Evolutionary conservation across 768 basidiomycete species (phyloP).

Genomic region (Boletus huronensis): DNA sequence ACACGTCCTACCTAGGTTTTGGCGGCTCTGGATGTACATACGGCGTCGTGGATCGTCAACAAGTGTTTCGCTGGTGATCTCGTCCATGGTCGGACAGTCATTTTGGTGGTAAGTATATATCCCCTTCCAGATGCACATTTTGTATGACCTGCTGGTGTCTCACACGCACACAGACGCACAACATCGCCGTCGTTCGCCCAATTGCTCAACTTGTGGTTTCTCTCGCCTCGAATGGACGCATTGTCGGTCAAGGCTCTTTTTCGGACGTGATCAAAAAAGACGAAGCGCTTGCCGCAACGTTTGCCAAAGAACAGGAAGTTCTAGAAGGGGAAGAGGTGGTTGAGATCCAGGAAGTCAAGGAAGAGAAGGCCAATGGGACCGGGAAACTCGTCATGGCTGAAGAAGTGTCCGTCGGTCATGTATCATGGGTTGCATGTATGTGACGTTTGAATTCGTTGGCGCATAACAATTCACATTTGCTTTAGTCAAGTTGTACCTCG

Average conservation of each 20-base stretch:
- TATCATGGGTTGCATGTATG: constrained; percentile 1
- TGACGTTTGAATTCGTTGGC: background rate
- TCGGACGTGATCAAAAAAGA: background rate
- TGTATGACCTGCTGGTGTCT: too few relatives aligned
- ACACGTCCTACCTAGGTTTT: background rate
- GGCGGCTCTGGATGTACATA: constrained; percentile 1
- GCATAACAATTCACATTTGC: background rate
- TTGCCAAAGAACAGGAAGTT: background rate
- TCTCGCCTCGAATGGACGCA: background rate
- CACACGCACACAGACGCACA: background rate
- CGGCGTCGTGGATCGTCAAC: constrained; percentile 1
- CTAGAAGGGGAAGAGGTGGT: background rate
- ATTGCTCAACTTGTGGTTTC: background rate
- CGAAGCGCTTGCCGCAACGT: background rate
- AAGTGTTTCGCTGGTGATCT: background rate
- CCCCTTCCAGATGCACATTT: too few relatives aligned
- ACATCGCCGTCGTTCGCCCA: background rate
- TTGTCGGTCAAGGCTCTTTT: background rate
- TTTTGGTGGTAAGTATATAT: constrained; percentile 3
- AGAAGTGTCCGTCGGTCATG: background rate
- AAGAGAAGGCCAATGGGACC: background rate
- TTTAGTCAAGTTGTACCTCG: background rate
- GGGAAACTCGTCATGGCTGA: background rate
- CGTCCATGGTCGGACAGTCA: background rate
- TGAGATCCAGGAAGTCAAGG: background rate